Evolutionary conservation across 2,329 filamentous ascomycete genomes (phyloP), one percentile per base, ranked within the genome.

Genomic region (Exserohilum rostratum): DNA sequence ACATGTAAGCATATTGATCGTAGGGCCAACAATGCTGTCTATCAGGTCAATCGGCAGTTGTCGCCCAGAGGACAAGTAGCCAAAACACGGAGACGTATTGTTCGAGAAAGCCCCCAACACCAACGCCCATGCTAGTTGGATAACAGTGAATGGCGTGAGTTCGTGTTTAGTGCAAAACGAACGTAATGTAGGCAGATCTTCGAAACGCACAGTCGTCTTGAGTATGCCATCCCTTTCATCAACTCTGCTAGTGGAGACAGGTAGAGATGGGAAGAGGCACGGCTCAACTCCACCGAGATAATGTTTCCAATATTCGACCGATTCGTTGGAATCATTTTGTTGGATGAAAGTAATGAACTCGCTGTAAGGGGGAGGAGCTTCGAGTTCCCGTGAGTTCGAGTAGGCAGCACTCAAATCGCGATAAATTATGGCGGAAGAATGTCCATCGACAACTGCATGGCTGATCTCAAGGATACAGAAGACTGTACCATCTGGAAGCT

Each of bases 81-180:
- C 34, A 37, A 37, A 37, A 13, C 34, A 37, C 34, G 34, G 34
- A 7, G 3, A 6, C n/a, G 7, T 37, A 15, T 9, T 13, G 12
- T 13, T 6, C 7, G 34, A 13, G 34, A 13, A 37, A 15, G 13
- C 13, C 7, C 10, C 4, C 7, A 37, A n/a, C 10, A 37, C 34
- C 9, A 37, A 37, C 6, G 34, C 34, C 34, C 55, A 71, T 53
- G 20, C 62, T 50, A 53, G 79, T 78, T 40, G 62, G 42, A 61
- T 62, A 3, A 65, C 44, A 45, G 52, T 65, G 34, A 47, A 47
- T 11, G 60, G 30, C 13, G 62, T 63, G 9, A 62, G 40, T 17
- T 55, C 53, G n/a, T n/a, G n/a, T n/a, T n/a, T n/a, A n/a, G n/a
- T n/a, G n/a, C n/a, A n/a, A n/a, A n/a, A n/a, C n/a, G n/a, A n/a